phyloP scores from a whole-genome alignment of 768 basidiomycete species.

The Daedaleopsis nitida region DNA sequence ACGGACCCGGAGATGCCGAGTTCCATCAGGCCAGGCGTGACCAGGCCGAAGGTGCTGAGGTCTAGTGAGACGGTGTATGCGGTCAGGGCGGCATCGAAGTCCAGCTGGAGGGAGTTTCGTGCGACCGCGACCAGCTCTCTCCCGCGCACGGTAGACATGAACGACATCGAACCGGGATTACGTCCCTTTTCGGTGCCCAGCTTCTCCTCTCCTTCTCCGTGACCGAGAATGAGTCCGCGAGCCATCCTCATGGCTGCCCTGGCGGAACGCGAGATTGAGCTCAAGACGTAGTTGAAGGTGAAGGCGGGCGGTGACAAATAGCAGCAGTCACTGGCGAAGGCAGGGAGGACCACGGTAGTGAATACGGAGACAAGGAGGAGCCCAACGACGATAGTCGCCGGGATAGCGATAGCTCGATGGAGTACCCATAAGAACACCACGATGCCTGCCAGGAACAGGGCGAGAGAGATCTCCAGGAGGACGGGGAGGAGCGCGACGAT shows the following conservation, averaged over 20 bases:
- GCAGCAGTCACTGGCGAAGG: neutral
- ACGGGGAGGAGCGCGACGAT: constrained; percentile 19
- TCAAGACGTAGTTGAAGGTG: neutral
- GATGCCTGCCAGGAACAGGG: constrained; percentile 24
- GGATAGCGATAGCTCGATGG: constrained; percentile 10
- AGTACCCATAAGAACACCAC: constrained; percentile 19
- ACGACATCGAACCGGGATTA: no score
- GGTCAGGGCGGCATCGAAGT: neutral
- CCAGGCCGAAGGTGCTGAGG: no score
- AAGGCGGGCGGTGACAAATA: constrained; percentile 4
- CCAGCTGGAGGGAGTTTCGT: neutral
- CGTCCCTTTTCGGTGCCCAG: no score
- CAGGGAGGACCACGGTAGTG: neutral
- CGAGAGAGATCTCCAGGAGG: constrained; percentile 22
- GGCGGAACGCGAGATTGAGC: neutral
- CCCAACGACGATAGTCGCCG: neutral
- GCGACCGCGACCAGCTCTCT: neutral
- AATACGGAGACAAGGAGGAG: neutral
- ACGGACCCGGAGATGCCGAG: no score
- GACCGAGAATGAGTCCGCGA: neutral
- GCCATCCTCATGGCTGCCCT: neutral
- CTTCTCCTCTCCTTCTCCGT: neutral
- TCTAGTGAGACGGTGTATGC: neutral
- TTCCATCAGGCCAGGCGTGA: no score
- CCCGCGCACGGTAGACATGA: no score